phyloP scores from a whole-genome alignment of 768 basidiomycete species.

The Tylopilus rubrobrunneus region DNA sequence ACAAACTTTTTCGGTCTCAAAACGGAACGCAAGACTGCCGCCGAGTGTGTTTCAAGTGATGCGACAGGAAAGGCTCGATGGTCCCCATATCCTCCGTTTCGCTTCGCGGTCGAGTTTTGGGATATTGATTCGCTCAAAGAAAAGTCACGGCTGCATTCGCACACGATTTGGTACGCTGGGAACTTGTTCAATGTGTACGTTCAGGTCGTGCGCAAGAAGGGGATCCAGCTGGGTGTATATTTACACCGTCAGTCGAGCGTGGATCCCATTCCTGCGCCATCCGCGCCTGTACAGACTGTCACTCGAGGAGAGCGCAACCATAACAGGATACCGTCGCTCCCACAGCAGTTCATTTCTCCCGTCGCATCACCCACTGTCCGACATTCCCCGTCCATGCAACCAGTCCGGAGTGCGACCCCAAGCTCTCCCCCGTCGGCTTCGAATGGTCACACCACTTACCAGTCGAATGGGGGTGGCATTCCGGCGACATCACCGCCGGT shows the following conservation, averaged over 20 bases:
- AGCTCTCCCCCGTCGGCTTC: slow-evolving; percentile 24
- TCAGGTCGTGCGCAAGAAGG: slow-evolving; percentile 83
- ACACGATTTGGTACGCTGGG: slow-evolving; percentile 88
- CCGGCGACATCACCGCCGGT: slow-evolving; percentile 44
- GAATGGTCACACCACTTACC: slow-evolving; percentile 16
- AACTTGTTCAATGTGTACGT: slow-evolving; percentile 87
- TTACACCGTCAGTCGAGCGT: slow-evolving; percentile 81
- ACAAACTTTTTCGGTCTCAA: slow-evolving; percentile 63
- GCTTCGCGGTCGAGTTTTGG: slow-evolving; percentile 91
- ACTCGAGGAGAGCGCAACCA: slow-evolving; percentile 22
- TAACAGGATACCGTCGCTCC: slow-evolving; percentile 30
- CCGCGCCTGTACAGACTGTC: slow-evolving; percentile 44
- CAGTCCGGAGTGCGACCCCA: slow-evolving; percentile 46
- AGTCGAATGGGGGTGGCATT: slow-evolving; percentile 19
- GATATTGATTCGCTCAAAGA: slow-evolving; percentile 77
- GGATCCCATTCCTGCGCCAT: slow-evolving; percentile 74
- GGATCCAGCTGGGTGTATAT: slow-evolving; percentile 79
- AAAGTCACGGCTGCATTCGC: slow-evolving; percentile 78
- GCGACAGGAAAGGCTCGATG: slow-evolving; percentile 47
- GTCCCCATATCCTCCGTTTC: slow-evolving; percentile 74
- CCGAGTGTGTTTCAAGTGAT: slow-evolving; percentile 41
- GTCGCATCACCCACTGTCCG: slow-evolving; percentile 30
- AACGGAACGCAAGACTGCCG: slow-evolving; percentile 39
- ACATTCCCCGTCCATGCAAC: slow-evolving; percentile 45
- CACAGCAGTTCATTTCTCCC: slow-evolving; percentile 29